Percentiles rank a stretch among this genome's conserved stretches.
Evolutionary conservation across 441 rosid genomes (phyloP).

Genomic region (Euphorbia celastroides): DNA sequence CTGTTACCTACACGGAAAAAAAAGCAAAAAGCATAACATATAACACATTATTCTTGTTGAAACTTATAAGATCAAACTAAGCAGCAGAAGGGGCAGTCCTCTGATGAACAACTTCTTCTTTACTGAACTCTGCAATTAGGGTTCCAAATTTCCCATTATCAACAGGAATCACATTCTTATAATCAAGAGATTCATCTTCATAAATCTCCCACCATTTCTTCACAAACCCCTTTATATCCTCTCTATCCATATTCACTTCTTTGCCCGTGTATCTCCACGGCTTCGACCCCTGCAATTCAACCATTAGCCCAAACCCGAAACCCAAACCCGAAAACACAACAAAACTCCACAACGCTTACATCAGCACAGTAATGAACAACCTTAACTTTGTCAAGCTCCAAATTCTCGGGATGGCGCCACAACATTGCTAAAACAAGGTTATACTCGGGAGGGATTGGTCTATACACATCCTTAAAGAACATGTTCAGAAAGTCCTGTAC

Average conservation of each 20-base stretch:
- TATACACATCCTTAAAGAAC: conserved; percentile 51
- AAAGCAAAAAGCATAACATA: not conserved
- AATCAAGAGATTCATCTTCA: conserved; percentile 54
- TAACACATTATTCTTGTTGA: not conserved
- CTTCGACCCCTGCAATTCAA: conserved; percentile 49
- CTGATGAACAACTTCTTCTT: not conserved
- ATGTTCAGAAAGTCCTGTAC: conserved; percentile 57
- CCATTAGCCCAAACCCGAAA: too few species aligned
- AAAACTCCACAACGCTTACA: conserved; percentile 32
- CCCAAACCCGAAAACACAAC: too few species aligned
- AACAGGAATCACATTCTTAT: conserved; percentile 20
- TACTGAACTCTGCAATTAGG: not conserved
- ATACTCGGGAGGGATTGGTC: conserved; percentile 52
- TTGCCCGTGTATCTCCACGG: conserved; percentile 72
- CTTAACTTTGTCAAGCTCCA: conserved; percentile 40
- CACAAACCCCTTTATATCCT: conserved; percentile 54
- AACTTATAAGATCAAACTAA: conserved; percentile 16
- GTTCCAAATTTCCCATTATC: not conserved
- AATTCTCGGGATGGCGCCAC: conserved; percentile 72
- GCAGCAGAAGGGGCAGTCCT: conserved; percentile 29
- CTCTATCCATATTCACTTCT: conserved; percentile 63
- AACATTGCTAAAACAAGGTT: conserved; percentile 70
- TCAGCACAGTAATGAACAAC: conserved; percentile 75
- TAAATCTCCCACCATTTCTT: conserved; percentile 78
- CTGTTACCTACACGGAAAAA: too few species aligned